Percentiles rank a stretch among this genome's conserved stretches.
These are phyloP conservation scores for Papiliotrema nemorosa DNA, from an alignment of 1,284 basidiomycete genomes.

Conservation along the genomic window DNA sequence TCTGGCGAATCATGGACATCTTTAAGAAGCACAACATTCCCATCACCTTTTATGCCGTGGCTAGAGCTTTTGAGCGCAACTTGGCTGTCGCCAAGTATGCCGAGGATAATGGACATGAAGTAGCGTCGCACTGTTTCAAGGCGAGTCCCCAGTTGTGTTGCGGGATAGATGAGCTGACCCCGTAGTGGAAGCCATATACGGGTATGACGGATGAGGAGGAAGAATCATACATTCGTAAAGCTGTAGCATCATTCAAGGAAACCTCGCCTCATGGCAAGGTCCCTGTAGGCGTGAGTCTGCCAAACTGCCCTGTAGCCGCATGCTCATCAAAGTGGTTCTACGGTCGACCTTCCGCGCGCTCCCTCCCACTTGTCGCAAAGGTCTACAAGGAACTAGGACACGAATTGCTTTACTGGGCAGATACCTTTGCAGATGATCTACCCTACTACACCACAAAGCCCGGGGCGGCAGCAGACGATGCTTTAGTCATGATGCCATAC, in stretches of 20 bases:
- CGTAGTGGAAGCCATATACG: conserved; percentile 24
- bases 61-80: conserved; percentile 30
- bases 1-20: conserved; percentile 32
- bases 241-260: conserved; percentile 25
- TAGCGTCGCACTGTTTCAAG: conserved; percentile 34
- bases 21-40: conserved; percentile 39
- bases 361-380: conserved; percentile 31
- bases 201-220: conserved; percentile 26
- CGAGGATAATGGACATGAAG: conserved; percentile 35
- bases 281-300: conserved; percentile 22
- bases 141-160: conserved; percentile 6
- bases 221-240: conserved; percentile 30
- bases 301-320: not conserved
- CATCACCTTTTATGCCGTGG: conserved; percentile 38
- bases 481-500: conserved; percentile 33
- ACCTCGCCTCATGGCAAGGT: conserved; percentile 30
- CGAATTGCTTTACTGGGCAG: conserved; percentile 34
- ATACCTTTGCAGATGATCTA: conserved; percentile 34
- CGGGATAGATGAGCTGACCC: not conserved
- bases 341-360: conserved; percentile 33
- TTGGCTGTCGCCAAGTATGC: conserved; percentile 26
- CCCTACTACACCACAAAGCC: conserved; percentile 32
- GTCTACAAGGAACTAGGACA: conserved; percentile 40
- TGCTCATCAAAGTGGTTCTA: conserved; percentile 21
- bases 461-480: conserved; percentile 14